phyloP scores from a whole-genome alignment of 176 grass and related monocot species.

The Ampelocalamus luodianensis region DNA sequence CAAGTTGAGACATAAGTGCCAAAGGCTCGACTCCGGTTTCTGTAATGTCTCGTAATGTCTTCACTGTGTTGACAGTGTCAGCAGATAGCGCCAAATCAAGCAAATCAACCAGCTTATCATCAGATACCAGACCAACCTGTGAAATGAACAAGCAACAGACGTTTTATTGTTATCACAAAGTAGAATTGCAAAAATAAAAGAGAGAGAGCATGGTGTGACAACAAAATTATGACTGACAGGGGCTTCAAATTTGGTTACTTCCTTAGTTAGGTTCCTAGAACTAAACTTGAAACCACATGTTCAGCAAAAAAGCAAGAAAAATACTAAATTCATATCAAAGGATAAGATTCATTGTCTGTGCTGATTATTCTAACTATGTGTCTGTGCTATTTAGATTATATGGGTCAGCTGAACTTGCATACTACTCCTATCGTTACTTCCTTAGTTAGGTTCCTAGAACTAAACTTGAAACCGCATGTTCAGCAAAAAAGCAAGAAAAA shows the following conservation, averaged over 20 bases:
- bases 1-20: constrained; percentile 91
- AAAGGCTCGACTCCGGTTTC: constrained; percentile 88
- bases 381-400: not conserved
- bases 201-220: not conserved
- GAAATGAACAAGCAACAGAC: constrained; percentile 31
- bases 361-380: constrained; percentile 7
- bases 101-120: constrained; percentile 89
- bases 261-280: not conserved
- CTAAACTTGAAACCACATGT: constrained; percentile 6
- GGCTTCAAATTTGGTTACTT: not conserved
- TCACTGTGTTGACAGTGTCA: constrained; percentile 84
- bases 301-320: constrained; percentile 36
- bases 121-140: constrained; percentile 87
- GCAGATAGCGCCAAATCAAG: constrained; percentile 87
- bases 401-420: constrained; percentile 9
- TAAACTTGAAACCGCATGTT: constrained; percentile 12
- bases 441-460: not conserved
- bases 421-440: not conserved
- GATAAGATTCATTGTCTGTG: not conserved
- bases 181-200: not conserved
- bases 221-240: constrained; percentile 18
- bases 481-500: constrained; percentile 33
- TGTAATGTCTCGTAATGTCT: constrained; percentile 77
- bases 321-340: not conserved
- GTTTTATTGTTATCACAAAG: not conserved